A percentile compares a stretch with the other conserved stretches of the same genome.
These are phyloP conservation scores for Inga leiocalycina DNA, from an alignment of 306 rosid genomes.

Conservation along the genomic window DNA sequence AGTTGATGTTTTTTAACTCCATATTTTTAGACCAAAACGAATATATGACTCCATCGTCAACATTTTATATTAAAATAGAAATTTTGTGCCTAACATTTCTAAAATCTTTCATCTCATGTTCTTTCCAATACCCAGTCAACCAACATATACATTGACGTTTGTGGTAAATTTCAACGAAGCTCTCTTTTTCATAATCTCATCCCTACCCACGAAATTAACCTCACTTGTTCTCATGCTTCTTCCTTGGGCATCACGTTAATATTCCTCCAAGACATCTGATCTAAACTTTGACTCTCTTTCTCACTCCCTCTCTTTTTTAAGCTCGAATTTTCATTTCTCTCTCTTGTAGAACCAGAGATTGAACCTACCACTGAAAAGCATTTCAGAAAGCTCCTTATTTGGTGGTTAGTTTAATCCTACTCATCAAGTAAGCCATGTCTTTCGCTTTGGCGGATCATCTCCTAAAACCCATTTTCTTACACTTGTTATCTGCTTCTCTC, in stretches of 20 bases:
- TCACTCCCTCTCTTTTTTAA: neutral
- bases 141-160: neutral
- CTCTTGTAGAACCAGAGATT: neutral
- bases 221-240: neutral
- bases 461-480: slow-evolving; percentile 43
- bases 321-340: neutral
- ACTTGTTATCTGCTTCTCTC: slow-evolving; percentile 29
- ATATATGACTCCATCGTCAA: neutral
- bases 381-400: neutral
- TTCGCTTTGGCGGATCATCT: slow-evolving; percentile 21
- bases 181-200: neutral
- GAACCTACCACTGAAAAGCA: neutral
- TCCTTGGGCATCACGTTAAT: slow-evolving; percentile 44
- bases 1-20: neutral
- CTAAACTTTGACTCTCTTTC: neutral
- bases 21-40: neutral
- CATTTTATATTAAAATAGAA: neutral
- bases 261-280: neutral
- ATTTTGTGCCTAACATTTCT: neutral
- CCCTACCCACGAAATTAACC: neutral
- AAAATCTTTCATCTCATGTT: neutral
- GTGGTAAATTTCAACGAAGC: neutral
- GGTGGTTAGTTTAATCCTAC: neutral
- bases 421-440: slow-evolving; percentile 25
- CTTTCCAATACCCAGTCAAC: neutral